Evolutionary conservation across 2,329 filamentous ascomycete species (phyloP), one percentile per base, ranked within the genome.

Genomic region (Colletotrichum incanum): DNA sequence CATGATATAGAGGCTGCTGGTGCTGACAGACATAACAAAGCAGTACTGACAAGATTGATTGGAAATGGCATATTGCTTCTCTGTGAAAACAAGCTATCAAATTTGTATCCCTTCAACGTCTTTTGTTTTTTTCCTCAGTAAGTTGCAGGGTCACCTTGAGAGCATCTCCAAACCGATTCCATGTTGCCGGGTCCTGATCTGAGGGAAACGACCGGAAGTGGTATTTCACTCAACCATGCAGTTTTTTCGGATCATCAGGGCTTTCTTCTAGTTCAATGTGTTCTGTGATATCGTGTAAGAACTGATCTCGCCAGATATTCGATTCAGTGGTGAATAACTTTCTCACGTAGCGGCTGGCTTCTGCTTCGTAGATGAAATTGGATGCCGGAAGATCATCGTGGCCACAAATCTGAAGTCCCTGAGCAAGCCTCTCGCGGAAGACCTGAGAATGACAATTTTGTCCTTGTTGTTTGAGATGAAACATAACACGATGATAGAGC

Each of bases 401-500:
- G 31, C 39, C 54, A 12, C 23, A n/a, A 11, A 70, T 60, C 5
- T 60, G 62, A n/a, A 70, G 62, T 3, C 54, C 67, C 26, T 66
- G 37, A 14, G 67, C 62, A 1, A 60, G 62, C 9, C 67, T 60
- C 0, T 39, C 16, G 20, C 54, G 62, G 14, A 66, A 66, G 1
- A 61, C 26, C 7, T 41, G 58, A n/a, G 41, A 34, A 3, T 12
- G 54, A 37, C 23, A 60, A 5, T 16, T 20, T 16, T 52, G 62
- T 1, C 54, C 54, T 3, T 60, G 54, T 14, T 60, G 16, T 1
- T 60, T n/a, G 1, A 66, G 39, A 28, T 70, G 67, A 23, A 37
- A 41, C 7, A 70, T 65, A 16, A 70, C 67, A 3, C 67, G 67
- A 16, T 61, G 67, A 14, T 66, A 70, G 0, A 66, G 45, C 20